Evolutionary conservation across 768 basidiomycete species (phyloP), one percentile per base, ranked within the genome.

Genomic region (Xerocomellus intermedius): DNA sequence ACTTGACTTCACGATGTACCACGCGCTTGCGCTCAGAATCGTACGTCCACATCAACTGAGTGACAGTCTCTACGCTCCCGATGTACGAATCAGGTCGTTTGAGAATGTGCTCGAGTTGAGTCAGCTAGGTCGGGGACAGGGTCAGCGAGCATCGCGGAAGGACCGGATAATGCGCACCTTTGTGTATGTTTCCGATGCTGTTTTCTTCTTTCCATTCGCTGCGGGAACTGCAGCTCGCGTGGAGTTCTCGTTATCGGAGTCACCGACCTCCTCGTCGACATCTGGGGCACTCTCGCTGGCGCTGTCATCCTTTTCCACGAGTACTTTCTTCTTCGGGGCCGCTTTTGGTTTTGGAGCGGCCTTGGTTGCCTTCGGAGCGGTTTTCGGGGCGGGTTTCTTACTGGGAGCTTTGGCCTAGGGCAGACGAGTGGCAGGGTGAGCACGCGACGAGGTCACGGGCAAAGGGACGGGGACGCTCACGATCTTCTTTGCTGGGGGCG

Each of bases 71-170:
- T 4, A 98, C 87, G 54, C 94, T 97, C 17, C 97, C 97, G 57
- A 99, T 98, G 73, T 98, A 99, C 0, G 91, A 89, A 71, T 96
- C 93, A 0, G 93, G 94, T 33, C 93, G 88, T 71, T 88, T 85
- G 64, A 98, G 76, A 66, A 94, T 91, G 64, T 98, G 97, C 68
- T 99, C 94, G 30, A 96, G 77, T 85, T 94, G 95, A 1, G 92
- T 84, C 46, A 98, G 82, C 96, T 99, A 61, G 21, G 52, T 35
- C 19, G 2, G 13, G 50, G 3, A 22, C 2, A 33, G 50, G 55
- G 33, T 57, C 28, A 48, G 41, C 32, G n/a, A 36, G 4, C 47
- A 44, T 22, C 9, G 24, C 32, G 5, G 14, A 41, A 36, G 22
- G 35, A 41, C 21, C 2, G 10, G 47, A 32, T 17, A n/a, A 50